phyloP scores from a whole-genome alignment of 2,329 filamentous ascomycete genomes.

The Lasiodiplodia sp. region DNA sequence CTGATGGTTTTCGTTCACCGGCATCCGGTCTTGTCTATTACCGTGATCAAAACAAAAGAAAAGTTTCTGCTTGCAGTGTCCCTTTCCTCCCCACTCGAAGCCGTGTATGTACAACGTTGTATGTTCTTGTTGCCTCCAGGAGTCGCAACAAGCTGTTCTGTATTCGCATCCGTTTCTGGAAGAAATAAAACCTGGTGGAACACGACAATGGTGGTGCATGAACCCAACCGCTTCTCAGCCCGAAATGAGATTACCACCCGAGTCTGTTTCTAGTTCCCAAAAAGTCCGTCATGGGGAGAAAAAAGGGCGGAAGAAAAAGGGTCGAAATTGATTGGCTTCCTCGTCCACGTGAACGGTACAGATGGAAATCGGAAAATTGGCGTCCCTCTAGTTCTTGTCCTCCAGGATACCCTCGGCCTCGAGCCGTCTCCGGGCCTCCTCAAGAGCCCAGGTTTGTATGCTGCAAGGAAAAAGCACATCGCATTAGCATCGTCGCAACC shows the following conservation, averaged over 20 bases:
- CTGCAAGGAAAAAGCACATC: constrained; percentile 57
- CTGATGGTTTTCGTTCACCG: constrained; percentile 23
- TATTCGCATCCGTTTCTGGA: constrained; percentile 11
- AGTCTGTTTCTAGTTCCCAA: background rate
- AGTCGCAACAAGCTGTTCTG: constrained; percentile 11
- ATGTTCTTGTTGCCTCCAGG: constrained; percentile 25
- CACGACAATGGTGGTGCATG: background rate
- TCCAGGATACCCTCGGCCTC: constrained; percentile 93
- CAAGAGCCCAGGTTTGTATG: constrained; percentile 99
- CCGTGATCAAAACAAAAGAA: constrained; percentile 23
- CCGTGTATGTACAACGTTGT: constrained; percentile 26
- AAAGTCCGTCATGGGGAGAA: background rate
- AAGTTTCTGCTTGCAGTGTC: constrained; percentile 8
- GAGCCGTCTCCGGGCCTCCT: constrained; percentile 93
- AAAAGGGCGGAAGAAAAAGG: background rate
- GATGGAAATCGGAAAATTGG: background rate
- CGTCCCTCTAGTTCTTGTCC: constrained; percentile 55
- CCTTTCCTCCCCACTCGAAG: background rate
- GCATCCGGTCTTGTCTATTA: constrained; percentile 21
- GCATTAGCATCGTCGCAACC: constrained; percentile 10
- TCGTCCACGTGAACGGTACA: constrained; percentile 1
- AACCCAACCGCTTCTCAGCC: constrained; percentile 22
- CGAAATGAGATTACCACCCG: constrained; percentile 19
- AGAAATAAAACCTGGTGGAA: background rate
- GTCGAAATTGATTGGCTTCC: background rate